Evolutionary conservation across 306 rosid genomes (phyloP).

Genomic region (Purshia tridentata): DNA sequence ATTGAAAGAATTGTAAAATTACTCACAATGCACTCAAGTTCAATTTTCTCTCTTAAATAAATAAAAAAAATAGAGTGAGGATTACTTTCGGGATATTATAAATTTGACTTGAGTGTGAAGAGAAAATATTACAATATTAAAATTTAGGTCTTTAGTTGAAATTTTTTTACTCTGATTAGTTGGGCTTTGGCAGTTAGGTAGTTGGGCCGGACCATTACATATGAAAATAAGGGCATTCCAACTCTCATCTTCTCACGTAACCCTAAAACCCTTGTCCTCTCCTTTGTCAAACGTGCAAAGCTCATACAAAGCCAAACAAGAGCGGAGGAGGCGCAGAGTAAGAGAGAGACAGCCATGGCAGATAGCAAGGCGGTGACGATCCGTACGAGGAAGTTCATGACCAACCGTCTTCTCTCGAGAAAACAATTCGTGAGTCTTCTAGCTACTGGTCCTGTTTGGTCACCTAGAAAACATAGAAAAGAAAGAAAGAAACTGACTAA

Average conservation of each 20-base stretch:
- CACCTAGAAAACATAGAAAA: background rate
- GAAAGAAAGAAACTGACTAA: background rate
- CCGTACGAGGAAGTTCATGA: constrained; percentile 81
- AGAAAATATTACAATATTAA: no score
- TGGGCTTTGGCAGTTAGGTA: no score
- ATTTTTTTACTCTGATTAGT: no score
- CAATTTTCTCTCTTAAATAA: no score
- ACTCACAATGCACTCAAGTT: no score
- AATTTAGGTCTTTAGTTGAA: no score
- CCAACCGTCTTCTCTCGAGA: constrained; percentile 75
- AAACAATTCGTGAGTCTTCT: constrained; percentile 70
- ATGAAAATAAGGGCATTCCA: no score
- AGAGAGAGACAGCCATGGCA: constrained; percentile 43
- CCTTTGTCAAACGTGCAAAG: background rate
- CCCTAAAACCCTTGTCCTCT: background rate
- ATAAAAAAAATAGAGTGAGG: no score
- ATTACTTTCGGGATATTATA: no score
- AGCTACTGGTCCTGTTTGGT: background rate
- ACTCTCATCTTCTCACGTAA: background rate
- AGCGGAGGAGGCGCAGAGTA: constrained; percentile 1
- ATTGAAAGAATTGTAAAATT: no score
- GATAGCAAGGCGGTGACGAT: constrained; percentile 69
- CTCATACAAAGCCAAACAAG: background rate
- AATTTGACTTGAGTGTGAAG: no score
- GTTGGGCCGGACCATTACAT: no score